A percentile compares a stretch with the other conserved stretches of the same genome.
Evolutionary conservation across 176 grass and related monocot genomes (phyloP).

Genomic region (Paspalum vaginatum): DNA sequence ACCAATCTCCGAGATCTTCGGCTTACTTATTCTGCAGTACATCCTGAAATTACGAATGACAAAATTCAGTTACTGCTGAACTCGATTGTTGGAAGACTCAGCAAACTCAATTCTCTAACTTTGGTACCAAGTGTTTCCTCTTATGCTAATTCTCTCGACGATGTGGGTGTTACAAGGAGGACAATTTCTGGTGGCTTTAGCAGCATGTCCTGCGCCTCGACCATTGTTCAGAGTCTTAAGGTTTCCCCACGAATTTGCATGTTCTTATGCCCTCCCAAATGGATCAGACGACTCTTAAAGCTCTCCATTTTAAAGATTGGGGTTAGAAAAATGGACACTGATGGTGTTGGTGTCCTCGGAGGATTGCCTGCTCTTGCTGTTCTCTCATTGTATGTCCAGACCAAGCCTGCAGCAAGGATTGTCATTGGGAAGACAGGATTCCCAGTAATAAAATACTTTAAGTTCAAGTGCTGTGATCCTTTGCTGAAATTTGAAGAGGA

Average conservation of each 20-base stretch:
- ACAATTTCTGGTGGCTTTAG: not conserved
- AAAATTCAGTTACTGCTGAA: not conserved
- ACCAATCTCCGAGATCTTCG: conserved; percentile 9
- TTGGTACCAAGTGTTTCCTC: not conserved
- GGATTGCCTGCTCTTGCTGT: not conserved
- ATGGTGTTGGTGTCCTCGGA: not conserved
- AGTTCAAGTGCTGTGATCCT: conserved; percentile 1
- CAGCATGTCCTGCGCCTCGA: not conserved
- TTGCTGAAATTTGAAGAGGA: not conserved
- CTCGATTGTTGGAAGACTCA: not conserved
- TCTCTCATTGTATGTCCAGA: not conserved
- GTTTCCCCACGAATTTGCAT: not conserved
- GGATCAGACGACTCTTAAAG: not conserved
- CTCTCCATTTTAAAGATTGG: conserved; percentile 30
- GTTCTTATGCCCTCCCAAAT: not conserved
- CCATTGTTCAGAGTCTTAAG: conserved; percentile 22
- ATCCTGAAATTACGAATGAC: not conserved
- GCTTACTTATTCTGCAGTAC: not conserved
- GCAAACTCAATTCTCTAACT: conserved; percentile 2
- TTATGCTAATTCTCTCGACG: not conserved
- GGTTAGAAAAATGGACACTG: not conserved
- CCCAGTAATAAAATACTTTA: conserved; percentile 13
- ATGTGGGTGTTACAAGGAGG: not conserved
- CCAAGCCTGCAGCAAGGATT: not conserved
- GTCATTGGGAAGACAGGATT: conserved; percentile 5